Percentiles rank a stretch among this genome's conserved stretches.
phyloP scores from a whole-genome alignment of 192 early-diverging fungal genomes.

The Coemansia sp. region DNA sequence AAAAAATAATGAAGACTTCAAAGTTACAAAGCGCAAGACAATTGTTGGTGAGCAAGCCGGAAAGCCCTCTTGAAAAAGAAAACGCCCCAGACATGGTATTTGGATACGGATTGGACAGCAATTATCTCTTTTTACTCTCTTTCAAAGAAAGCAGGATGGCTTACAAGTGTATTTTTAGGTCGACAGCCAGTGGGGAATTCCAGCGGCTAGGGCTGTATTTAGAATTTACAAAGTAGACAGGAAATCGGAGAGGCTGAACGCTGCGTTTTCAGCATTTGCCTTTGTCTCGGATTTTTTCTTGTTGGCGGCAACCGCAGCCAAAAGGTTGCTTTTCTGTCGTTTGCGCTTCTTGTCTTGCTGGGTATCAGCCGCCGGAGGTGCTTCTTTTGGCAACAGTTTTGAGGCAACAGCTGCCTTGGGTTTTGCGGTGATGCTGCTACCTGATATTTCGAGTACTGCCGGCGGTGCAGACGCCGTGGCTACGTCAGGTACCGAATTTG shows the following conservation, averaged over 20 bases:
- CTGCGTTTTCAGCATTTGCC: conserved; percentile 6
- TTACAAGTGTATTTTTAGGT: no score
- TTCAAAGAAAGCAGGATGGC: no score
- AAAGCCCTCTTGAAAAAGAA: no score
- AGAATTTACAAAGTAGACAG: conserved; percentile 25
- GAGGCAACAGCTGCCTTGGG: background rate
- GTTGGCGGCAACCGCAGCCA: conserved; percentile 47
- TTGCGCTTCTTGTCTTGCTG: conserved; percentile 43
- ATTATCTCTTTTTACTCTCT: no score
- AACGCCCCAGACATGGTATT: no score
- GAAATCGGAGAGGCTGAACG: conserved; percentile 43
- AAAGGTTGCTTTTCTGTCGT: conserved; percentile 45
- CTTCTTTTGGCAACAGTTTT: background rate
- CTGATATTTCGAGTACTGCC: background rate
- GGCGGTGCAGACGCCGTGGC: no score
- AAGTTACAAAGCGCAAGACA: background rate
- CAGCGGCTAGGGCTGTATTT: background rate
- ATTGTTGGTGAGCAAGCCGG: no score
- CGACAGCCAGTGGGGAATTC: background rate
- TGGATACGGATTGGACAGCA: no score
- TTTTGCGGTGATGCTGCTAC: background rate
- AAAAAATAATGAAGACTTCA: background rate
- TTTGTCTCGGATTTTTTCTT: conserved; percentile 46
- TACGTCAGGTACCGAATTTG: background rate
- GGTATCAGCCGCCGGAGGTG: background rate